phyloP scores from a whole-genome alignment of 805 yeast species.

The Pichia cephalocereana region DNA sequence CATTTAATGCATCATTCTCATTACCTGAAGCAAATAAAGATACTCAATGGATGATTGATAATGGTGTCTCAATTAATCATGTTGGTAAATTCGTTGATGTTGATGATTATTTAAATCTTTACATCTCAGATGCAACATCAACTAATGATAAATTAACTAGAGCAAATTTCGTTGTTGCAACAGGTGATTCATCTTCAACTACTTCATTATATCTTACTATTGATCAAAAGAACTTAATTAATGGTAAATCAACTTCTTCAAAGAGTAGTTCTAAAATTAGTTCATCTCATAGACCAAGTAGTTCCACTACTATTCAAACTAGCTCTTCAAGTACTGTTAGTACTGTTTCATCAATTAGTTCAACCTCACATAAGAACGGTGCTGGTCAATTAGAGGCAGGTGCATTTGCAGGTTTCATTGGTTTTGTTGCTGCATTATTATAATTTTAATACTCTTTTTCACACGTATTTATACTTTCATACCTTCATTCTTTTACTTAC shows the following conservation, averaged over 20 bases:
- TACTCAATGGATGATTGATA: conserved; percentile 32
- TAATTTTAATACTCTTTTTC: conserved; percentile 15
- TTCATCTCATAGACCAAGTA: conserved; percentile 1
- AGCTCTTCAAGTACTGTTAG: conserved; percentile 7
- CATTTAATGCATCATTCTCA: conserved; percentile 38
- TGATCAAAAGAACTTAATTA: conserved; percentile 27
- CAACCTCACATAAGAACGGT: conserved; percentile 18
- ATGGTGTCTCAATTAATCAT: conserved; percentile 39
- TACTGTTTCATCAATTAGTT: conserved; percentile 14
- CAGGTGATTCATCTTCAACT: conserved; percentile 5
- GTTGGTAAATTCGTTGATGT: conserved; percentile 36
- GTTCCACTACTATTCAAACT: conserved; percentile 12
- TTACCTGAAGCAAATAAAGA: conserved; percentile 41
- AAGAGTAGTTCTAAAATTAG: conserved; percentile 12
- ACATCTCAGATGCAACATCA: conserved; percentile 25
- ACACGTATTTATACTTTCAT: neutral
- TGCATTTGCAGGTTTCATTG: conserved; percentile 22
- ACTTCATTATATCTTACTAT: conserved; percentile 14
- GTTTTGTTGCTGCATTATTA: conserved; percentile 34
- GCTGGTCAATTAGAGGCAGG: conserved; percentile 14
- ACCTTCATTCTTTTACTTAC: neutral
- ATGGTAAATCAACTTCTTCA: conserved; percentile 22
- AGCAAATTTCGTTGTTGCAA: conserved; percentile 4
- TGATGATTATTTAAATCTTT: conserved; percentile 14
- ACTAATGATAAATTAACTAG: conserved; percentile 26